These are phyloP conservation scores for Leccinum aurantiacum DNA, from an alignment of 768 basidiomycete genomes.

Conservation along the genomic window DNA sequence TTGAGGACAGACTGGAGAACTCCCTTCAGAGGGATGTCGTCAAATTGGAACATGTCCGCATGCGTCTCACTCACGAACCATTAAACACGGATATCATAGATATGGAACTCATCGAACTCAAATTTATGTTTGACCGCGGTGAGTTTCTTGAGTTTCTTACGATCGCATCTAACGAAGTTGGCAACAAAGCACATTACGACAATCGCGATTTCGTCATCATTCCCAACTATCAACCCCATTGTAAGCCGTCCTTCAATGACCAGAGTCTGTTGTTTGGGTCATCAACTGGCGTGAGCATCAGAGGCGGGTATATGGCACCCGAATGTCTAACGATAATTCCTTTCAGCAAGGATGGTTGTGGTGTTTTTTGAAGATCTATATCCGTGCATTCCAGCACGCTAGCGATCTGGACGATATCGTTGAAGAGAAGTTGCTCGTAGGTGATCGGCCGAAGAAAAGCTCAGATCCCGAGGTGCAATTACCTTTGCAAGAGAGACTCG, in stretches of 20 bases:
- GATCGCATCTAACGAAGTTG: constrained; percentile 7
- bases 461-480: constrained; percentile 47
- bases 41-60: constrained; percentile 82
- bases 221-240: constrained; percentile 72
- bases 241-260: constrained; percentile 51
- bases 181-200: constrained; percentile 66
- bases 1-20: constrained; percentile 79
- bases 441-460: constrained; percentile 73
- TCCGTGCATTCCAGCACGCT: constrained; percentile 72
- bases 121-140: constrained; percentile 80
- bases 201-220: constrained; percentile 84
- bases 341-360: constrained; percentile 69
- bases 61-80: constrained; percentile 75
- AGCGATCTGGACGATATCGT: constrained; percentile 80
- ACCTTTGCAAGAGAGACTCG: constrained; percentile 59
- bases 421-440: constrained; percentile 78
- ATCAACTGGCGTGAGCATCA: constrained; percentile 55
- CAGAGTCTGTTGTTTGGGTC: constrained; percentile 70
- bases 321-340: neutral
- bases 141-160: constrained; percentile 24
- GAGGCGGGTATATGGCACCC: neutral
- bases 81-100: constrained; percentile 72
- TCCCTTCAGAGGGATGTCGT: constrained; percentile 83
- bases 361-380: constrained; percentile 74
- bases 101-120: constrained; percentile 81